Evolutionary conservation across 202 grass and related monocot species (phyloP).

Genomic region (Elaeis oleifera): DNA sequence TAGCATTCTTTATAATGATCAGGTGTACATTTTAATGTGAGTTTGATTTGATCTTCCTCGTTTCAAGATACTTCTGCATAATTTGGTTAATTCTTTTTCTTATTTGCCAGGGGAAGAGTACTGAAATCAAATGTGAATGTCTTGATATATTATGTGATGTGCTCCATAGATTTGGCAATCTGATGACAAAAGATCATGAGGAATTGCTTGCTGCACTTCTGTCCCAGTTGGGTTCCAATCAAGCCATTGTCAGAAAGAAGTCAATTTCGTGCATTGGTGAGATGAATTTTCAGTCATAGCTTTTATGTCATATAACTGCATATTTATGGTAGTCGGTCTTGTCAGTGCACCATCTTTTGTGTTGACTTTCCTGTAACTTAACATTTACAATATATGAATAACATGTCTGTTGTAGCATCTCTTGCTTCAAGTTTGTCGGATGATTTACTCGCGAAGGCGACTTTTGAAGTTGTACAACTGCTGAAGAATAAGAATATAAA

Average conservation of each 20-base stretch:
- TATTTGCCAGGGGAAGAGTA: slow-evolving; percentile 59
- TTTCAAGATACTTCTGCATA: too few species aligned
- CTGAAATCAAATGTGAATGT: slow-evolving; percentile 90
- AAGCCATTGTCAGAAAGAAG: slow-evolving; percentile 91
- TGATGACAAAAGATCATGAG: slow-evolving; percentile 85
- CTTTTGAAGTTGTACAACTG: slow-evolving; percentile 58
- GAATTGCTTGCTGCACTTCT: slow-evolving; percentile 61
- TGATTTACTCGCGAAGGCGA: slow-evolving; percentile 82
- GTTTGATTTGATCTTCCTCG: too few species aligned
- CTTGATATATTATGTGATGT: slow-evolving; percentile 94
- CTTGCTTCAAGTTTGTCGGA: slow-evolving; percentile 92
- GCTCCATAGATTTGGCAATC: slow-evolving; percentile 81
- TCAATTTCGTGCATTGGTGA: slow-evolving; percentile 91
- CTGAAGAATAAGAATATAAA: slow-evolving; percentile 68
- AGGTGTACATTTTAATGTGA: too few species aligned
- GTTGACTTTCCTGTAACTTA: too few species aligned
- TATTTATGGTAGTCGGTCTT: too few species aligned
- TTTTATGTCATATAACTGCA: too few species aligned
- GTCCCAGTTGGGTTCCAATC: slow-evolving; percentile 63
- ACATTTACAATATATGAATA: too few species aligned
- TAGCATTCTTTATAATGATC: too few species aligned
- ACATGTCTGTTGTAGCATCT: slow-evolving; percentile 15
- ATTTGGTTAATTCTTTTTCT: background rate
- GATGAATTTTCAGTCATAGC: background rate
- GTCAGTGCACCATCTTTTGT: too few species aligned